phyloP scores from a whole-genome alignment of 2,329 filamentous ascomycete genomes.

The Calycina marina region DNA sequence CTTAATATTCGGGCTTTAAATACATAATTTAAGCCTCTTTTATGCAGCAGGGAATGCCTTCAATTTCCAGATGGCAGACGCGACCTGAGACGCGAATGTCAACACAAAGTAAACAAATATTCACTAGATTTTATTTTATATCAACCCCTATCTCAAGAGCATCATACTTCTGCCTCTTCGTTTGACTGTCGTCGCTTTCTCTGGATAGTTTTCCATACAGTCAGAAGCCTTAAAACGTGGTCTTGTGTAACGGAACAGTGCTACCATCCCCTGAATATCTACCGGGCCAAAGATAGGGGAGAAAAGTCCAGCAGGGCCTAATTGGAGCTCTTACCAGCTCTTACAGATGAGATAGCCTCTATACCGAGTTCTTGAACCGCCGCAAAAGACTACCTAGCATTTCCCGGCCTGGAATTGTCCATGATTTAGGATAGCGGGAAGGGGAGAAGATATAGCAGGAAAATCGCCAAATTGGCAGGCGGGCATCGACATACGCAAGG shows the following conservation, averaged over 20 bases:
- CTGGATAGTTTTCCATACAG: no score
- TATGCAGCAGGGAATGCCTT: no score
- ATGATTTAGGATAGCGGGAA: not conserved
- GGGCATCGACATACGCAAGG: constrained; percentile 12
- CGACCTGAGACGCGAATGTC: not conserved
- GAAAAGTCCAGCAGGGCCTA: no score
- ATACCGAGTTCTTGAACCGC: not conserved
- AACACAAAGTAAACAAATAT: not conserved
- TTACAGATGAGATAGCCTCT: not conserved
- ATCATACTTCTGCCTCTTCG: no score
- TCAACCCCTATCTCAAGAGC: not conserved
- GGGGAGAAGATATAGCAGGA: constrained; percentile 6
- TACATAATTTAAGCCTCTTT: not conserved
- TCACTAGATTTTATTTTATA: no score
- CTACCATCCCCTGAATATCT: no score
- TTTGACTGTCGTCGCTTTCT: no score
- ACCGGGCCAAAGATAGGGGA: no score
- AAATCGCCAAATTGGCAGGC: constrained; percentile 3
- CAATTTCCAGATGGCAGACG: not conserved
- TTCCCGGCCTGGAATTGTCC: constrained; percentile 1
- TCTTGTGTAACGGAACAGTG: no score
- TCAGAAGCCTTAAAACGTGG: not conserved
- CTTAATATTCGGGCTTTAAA: not conserved
- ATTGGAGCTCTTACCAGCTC: not conserved
- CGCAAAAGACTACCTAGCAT: not conserved